Evolutionary conservation across 305 asterid species (phyloP).

Genomic region (Nicotiana rustica): DNA sequence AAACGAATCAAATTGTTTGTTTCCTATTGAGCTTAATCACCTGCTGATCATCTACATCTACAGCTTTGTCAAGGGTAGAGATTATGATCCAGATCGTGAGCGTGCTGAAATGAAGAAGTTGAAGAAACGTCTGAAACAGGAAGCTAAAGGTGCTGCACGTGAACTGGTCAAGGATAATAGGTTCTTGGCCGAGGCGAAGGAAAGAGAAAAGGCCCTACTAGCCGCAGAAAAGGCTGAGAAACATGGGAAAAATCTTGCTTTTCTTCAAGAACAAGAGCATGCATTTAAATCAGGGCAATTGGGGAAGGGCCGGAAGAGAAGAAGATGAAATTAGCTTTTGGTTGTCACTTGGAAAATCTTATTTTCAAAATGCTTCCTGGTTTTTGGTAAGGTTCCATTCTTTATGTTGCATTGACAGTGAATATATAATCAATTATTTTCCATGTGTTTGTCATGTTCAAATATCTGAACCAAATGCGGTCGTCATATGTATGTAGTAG

Average conservation of each 20-base stretch:
- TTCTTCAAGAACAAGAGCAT: slow-evolving; percentile 97
- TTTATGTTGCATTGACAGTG: background rate
- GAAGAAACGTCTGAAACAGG: slow-evolving; percentile 64
- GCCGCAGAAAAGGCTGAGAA: slow-evolving; percentile 78
- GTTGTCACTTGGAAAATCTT: background rate
- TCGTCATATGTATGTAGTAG: background rate
- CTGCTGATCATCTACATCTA: slow-evolving; percentile 32
- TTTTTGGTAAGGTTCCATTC: slow-evolving; percentile 29
- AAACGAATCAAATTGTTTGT: slow-evolving; percentile 16
- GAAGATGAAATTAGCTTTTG: slow-evolving; percentile 57
- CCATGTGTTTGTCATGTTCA: background rate
- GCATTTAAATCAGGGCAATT: slow-evolving; percentile 91
- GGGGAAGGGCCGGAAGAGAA: slow-evolving; percentile 78
- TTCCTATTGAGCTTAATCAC: background rate
- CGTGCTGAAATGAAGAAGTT: slow-evolving; percentile 78
- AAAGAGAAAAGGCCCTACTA: slow-evolving; percentile 55
- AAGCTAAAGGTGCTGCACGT: slow-evolving; percentile 78
- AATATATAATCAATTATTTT: background rate
- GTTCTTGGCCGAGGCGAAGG: slow-evolving; percentile 76
- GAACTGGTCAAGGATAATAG: slow-evolving; percentile 85
- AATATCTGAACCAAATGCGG: background rate
- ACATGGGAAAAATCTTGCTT: slow-evolving; percentile 70
- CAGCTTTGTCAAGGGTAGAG: slow-evolving; percentile 96
- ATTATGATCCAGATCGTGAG: slow-evolving; percentile 93
- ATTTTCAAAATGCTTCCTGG: background rate